Evolutionary conservation across 2,329 filamentous ascomycete genomes (phyloP).

Genomic region (Colletotrichum sp.): DNA sequence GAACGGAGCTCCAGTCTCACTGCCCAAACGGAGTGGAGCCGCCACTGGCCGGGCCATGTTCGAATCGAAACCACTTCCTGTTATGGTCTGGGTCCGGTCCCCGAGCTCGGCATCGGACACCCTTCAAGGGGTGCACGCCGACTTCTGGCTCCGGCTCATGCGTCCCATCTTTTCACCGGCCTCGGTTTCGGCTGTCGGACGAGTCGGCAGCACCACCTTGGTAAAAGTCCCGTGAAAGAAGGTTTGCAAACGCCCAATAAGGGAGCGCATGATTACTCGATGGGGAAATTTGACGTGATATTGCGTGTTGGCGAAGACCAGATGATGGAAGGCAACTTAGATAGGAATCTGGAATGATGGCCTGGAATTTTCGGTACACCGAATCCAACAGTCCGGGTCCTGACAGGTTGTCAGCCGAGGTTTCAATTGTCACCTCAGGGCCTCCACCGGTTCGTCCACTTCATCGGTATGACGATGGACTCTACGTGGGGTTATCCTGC

Average conservation of each 20-base stretch:
- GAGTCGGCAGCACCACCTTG: background rate
- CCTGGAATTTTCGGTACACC: background rate
- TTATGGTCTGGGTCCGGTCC: background rate
- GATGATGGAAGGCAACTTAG: background rate
- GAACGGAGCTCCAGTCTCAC: background rate
- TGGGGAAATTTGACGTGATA: background rate
- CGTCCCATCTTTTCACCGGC: background rate
- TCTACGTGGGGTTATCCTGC: background rate
- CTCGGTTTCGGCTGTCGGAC: background rate
- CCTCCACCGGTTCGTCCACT: background rate
- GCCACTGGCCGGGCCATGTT: background rate
- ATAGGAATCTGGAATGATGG: background rate
- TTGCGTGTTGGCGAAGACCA: background rate
- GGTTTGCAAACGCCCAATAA: background rate
- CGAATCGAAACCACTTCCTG: background rate
- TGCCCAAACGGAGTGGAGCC: background rate
- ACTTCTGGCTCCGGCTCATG: background rate
- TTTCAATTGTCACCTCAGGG: background rate
- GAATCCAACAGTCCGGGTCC: background rate
- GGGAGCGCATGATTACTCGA: background rate
- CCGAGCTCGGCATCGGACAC: background rate
- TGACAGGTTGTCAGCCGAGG: background rate
- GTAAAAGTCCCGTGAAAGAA: background rate
- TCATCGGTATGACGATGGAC: background rate
- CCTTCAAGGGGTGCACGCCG: background rate